A percentile compares a stretch with the other conserved stretches of the same genome.
phyloP scores from a whole-genome alignment of 2,329 filamentous ascomycete species.

The Exophiala mesophila region DNA sequence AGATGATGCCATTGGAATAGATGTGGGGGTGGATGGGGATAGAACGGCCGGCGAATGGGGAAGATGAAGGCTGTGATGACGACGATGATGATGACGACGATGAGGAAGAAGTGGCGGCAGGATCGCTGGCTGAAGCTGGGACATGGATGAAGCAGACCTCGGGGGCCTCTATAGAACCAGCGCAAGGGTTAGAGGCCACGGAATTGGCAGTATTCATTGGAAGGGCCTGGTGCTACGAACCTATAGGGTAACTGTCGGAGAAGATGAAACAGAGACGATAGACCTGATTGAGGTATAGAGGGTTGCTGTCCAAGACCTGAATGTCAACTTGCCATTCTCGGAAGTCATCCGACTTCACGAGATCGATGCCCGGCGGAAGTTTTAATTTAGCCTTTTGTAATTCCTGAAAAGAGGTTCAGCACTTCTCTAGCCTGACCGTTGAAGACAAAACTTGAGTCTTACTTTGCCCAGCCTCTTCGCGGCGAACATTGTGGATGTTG shows the following conservation, averaged over 20 bases:
- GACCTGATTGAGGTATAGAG: conserved; percentile 72
- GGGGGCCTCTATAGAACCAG: conserved; percentile 64
- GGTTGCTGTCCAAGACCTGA: conserved; percentile 81
- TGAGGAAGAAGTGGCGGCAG: conserved; percentile 6
- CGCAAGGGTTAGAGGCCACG: background rate
- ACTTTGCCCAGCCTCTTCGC: conserved; percentile 46
- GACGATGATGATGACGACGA: conserved; percentile 11
- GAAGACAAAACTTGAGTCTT: conserved; percentile 19
- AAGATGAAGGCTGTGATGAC: conserved; percentile 4
- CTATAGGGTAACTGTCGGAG: conserved; percentile 79
- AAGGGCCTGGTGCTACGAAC: conserved; percentile 44
- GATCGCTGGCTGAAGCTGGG: conserved; percentile 47
- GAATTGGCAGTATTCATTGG: background rate
- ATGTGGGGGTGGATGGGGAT: conserved; percentile 97
- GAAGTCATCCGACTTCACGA: conserved; percentile 76
- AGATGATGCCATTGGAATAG: conserved; percentile 98
- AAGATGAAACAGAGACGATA: conserved; percentile 89
- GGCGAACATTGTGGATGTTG: conserved; percentile 42
- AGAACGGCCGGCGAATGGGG: conserved; percentile 40
- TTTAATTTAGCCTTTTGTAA: conserved; percentile 55
- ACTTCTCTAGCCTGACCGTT: conserved; percentile 23
- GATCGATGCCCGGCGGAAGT: conserved; percentile 64
- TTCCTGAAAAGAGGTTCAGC: conserved; percentile 38
- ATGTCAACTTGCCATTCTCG: conserved; percentile 93
- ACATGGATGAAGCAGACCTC: conserved; percentile 82